phyloP scores from a whole-genome alignment of 2,329 filamentous ascomycete species.

The Ophiostoma montium region DNA sequence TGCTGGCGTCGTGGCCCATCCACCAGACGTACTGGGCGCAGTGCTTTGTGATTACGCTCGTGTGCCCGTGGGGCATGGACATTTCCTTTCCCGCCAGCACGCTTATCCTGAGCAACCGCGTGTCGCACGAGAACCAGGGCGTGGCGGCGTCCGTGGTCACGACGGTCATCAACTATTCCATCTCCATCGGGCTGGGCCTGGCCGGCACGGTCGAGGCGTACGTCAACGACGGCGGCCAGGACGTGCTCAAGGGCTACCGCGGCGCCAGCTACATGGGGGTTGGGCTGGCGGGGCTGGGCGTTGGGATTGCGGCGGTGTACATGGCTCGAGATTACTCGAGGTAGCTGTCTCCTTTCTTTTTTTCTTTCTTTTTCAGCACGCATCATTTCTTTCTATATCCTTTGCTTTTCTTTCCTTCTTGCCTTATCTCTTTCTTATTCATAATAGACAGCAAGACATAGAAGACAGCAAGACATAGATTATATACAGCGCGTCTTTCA shows the following conservation, averaged over 20 bases:
- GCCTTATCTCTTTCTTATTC: neutral
- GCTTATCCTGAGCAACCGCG: slow-evolving; percentile 40
- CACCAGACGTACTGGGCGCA: slow-evolving; percentile 50
- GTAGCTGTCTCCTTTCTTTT: neutral
- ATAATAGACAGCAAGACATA: too few relatives aligned
- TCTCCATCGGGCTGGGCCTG: slow-evolving; percentile 50
- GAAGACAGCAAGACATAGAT: too few relatives aligned
- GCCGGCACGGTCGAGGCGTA: slow-evolving; percentile 47
- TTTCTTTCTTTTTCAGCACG: neutral
- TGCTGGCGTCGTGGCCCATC: slow-evolving; percentile 33
- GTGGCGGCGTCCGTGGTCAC: slow-evolving; percentile 40
- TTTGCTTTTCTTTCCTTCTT: neutral
- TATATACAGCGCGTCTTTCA: too few relatives aligned
- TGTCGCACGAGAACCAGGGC: slow-evolving; percentile 30
- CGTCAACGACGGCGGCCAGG: slow-evolving; percentile 16
- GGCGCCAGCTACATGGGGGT: slow-evolving; percentile 26
- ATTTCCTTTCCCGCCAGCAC: slow-evolving; percentile 50
- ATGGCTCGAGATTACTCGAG: neutral
- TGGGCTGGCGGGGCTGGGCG: slow-evolving; percentile 22
- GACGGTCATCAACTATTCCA: slow-evolving; percentile 54
- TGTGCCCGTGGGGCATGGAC: slow-evolving; percentile 50
- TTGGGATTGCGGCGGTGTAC: slow-evolving; percentile 13
- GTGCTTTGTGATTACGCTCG: slow-evolving; percentile 40
- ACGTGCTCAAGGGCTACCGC: slow-evolving; percentile 21
- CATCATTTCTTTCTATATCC: neutral